Evolutionary conservation across 192 early-diverging fungal species (phyloP).

Genomic region (Rhizoclosmatium globosum): DNA sequence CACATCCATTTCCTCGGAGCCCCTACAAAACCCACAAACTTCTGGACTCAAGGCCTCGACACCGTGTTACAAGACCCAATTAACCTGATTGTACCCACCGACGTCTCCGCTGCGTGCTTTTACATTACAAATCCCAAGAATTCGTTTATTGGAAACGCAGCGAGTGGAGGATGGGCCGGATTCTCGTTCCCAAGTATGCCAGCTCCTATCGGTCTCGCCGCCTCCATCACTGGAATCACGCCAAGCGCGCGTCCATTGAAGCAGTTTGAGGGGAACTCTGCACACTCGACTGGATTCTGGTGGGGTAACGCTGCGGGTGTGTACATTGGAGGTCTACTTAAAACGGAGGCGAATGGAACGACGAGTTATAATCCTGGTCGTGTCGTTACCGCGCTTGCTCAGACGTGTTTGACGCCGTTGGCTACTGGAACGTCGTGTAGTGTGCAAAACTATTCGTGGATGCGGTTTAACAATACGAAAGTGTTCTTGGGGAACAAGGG

Average conservation of each 20-base stretch:
- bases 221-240: not conserved
- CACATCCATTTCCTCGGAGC: conserved; percentile 39
- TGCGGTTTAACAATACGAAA: conserved; percentile 42
- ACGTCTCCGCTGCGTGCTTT: conserved; percentile 31
- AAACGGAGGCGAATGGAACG: conserved; percentile 20
- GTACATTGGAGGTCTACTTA: conserved; percentile 36
- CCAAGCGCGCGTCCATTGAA: conserved; percentile 36
- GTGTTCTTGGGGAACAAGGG: conserved; percentile 44
- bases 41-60: not conserved
- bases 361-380: conserved; percentile 34
- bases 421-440: not conserved
- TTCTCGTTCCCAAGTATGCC: conserved; percentile 32
- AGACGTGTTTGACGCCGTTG: not conserved
- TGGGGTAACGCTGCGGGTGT: conserved; percentile 35
- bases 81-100: conserved; percentile 39
- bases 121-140: conserved; percentile 42
- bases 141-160: conserved; percentile 40
- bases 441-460: conserved; percentile 16
- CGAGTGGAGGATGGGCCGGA: conserved; percentile 44
- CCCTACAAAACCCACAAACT: conserved; percentile 15
- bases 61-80: not conserved
- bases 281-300: conserved; percentile 45
- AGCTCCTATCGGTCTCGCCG: conserved; percentile 16
- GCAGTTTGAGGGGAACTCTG: conserved; percentile 43
- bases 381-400: not conserved